A percentile compares a stretch with the other conserved stretches of the same genome.
Evolutionary conservation across 2,329 filamentous ascomycete species (phyloP).

Genomic region (Graphilbum ipis-grandicollis): DNA sequence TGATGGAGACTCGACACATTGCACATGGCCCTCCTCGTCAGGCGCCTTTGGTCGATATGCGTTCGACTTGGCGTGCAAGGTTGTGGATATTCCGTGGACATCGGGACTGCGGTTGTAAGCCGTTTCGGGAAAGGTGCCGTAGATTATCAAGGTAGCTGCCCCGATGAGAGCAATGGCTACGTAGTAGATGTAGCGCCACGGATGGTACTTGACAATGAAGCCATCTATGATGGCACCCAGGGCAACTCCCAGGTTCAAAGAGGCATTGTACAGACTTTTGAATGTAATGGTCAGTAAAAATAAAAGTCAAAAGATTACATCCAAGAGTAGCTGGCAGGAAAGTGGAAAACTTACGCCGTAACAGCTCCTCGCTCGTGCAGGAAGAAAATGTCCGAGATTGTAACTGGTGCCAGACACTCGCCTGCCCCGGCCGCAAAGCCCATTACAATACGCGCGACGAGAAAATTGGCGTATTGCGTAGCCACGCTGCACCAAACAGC

Average conservation of each 20-base stretch:
- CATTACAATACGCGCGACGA: conserved; percentile 31
- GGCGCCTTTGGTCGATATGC: conserved; percentile 2
- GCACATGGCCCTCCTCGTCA: conserved; percentile 1
- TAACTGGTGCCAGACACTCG: conserved; percentile 31
- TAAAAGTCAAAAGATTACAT: too few species aligned
- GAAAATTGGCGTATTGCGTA: conserved; percentile 20
- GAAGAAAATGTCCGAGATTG: conserved; percentile 38
- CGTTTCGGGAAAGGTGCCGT: conserved; percentile 39
- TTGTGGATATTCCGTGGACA: conserved; percentile 8
- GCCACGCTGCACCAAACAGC: conserved; percentile 26
- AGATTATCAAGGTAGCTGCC: conserved; percentile 24
- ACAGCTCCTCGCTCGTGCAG: conserved; percentile 34
- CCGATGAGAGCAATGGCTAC: conserved; percentile 32
- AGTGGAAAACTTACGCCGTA: conserved; percentile 19
- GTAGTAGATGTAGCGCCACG: conserved; percentile 34
- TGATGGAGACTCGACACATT: conserved; percentile 5
- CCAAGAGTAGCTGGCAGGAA: conserved; percentile 22
- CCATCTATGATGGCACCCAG: conserved; percentile 25
- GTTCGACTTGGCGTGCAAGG: conserved; percentile 3
- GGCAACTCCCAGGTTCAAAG: conserved; percentile 18
- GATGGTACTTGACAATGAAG: conserved; percentile 28
- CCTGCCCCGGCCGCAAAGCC: conserved; percentile 35
- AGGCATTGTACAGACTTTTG: conserved; percentile 6
- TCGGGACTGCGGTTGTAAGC: conserved; percentile 21
- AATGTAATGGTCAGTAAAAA: too few species aligned